Evolutionary conservation across 192 early-diverging fungal genomes (phyloP).

Genomic region (Podila epicladia): DNA sequence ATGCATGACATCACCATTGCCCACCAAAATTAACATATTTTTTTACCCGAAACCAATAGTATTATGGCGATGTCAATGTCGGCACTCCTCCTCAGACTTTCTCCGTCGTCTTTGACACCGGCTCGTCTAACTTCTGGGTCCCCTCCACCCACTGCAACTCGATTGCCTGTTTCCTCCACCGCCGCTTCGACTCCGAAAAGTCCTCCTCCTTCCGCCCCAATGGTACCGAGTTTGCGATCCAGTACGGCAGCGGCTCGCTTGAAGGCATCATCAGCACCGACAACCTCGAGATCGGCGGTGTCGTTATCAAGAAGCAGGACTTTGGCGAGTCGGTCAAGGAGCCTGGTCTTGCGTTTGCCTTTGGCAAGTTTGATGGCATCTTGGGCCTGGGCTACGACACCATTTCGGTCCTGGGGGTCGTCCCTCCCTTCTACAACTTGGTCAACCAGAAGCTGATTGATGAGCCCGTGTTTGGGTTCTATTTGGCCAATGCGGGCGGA

Average conservation of each 20-base stretch:
- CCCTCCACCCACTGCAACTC: conserved; percentile 93
- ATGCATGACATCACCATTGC: no score
- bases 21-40: not conserved
- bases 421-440: conserved; percentile 97
- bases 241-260: conserved; percentile 91
- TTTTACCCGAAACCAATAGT: conserved; percentile 61
- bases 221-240: conserved; percentile 95
- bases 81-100: conserved; percentile 93
- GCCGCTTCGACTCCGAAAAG: conserved; percentile 84
- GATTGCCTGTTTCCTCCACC: conserved; percentile 96
- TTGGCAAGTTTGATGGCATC: conserved; percentile 98
- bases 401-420: conserved; percentile 88
- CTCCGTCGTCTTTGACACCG: conserved; percentile 94
- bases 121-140: conserved; percentile 96
- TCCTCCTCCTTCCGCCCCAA: conserved; percentile 86
- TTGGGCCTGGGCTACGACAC: conserved; percentile 91
- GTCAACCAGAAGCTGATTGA: conserved; percentile 83
- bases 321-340: conserved; percentile 98
- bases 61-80: conserved; percentile 90
- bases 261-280: conserved; percentile 93
- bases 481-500: conserved; percentile 76
- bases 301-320: conserved; percentile 73
- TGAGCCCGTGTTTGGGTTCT: conserved; percentile 92
- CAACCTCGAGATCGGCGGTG: conserved; percentile 70
- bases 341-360: conserved; percentile 94